Base-by-base conservation (phyloP, 2,329 filamentous ascomycete species). In the Aureobasidium subglaciale region DNA sequence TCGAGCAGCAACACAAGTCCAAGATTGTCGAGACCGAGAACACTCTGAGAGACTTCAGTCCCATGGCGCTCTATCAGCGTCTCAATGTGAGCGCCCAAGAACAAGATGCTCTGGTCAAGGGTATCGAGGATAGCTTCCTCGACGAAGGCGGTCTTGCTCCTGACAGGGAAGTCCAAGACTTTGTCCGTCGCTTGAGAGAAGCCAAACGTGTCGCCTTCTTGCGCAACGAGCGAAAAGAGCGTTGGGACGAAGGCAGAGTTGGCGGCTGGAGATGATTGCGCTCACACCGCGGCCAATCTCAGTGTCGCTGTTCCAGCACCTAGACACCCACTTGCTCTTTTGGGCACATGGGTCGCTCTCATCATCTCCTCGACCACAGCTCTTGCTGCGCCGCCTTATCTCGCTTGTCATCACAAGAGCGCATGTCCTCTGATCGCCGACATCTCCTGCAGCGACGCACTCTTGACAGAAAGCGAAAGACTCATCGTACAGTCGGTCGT, bases 171-270 rank as follows among this genome's bases (percentile, higher is more conserved):
- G 84, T 87, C 24, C 76, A 79, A 2, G 92, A 97, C 58, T 97
- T 93, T 84, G 82, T 96, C 18, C 80, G 85, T 64, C 76, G 87
- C 64, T 87, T 95, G 61, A 79, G 90, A 62, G 90, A 92, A 63
- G 88, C 87, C 9, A 88, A 85, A 67, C 87, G 87, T 63, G 74
- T 87, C 56, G 85, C 86, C 59, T 95, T 93, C 66, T 75, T 91
- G 54, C 79, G 93, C 57, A 84, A 86, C 66, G 93, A 97, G 75
- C 82, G 89, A 62, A 95, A 91, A 71, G 87, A 90, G 65, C 80
- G 93, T 63, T 97, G 93, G 93, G 93, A 97, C 68, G 92, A 97
- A 72, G 90, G 92, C 22, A 79, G 92, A 62, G 92, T 97, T 30
- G 92, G 92, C 10, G 93, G 93, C 1, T 97, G 93, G 93, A 82